phyloP scores from a whole-genome alignment of 768 basidiomycete genomes.

The Tremella yokohamensis region DNA sequence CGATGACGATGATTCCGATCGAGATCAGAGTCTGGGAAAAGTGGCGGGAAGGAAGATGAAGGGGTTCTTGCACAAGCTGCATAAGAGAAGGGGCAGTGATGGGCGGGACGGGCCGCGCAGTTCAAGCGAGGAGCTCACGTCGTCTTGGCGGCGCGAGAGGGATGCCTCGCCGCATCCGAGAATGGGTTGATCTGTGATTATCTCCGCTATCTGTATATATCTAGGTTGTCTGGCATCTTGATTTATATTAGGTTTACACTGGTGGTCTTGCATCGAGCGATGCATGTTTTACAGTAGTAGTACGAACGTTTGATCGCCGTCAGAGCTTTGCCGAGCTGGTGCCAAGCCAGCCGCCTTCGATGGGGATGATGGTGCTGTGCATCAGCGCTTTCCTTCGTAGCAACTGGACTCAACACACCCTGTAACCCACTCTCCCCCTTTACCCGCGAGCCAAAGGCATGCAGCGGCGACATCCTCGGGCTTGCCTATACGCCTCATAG shows the following conservation, averaged over 20 bases:
- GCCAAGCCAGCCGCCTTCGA: constrained; percentile 63
- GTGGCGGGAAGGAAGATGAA: constrained; percentile 12
- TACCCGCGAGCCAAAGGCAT: constrained; percentile 62
- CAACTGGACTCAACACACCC: constrained; percentile 51
- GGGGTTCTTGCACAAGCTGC: constrained; percentile 31
- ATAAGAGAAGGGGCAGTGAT: constrained; percentile 5
- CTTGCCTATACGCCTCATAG: constrained; percentile 60
- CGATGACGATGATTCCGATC: constrained; percentile 15
- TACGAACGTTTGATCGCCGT: not conserved
- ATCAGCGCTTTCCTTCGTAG: not conserved
- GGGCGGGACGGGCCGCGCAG: not conserved
- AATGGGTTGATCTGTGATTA: too few species aligned
- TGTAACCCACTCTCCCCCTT: constrained; percentile 63
- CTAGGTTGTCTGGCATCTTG: too few species aligned
- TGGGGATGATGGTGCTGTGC: constrained; percentile 57
- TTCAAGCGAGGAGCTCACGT: not conserved
- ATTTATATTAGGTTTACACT: too few species aligned
- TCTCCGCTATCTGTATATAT: too few species aligned
- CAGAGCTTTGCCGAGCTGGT: constrained; percentile 35
- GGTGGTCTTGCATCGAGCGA: not conserved
- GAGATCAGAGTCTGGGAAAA: not conserved
- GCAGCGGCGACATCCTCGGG: constrained; percentile 66
- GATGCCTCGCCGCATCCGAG: too few species aligned
- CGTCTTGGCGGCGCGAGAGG: too few species aligned
- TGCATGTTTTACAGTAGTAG: not conserved